Base-by-base conservation (phyloP, 768 basidiomycete genomes). In the Porphyrellus cyaneotinctus region DNA sequence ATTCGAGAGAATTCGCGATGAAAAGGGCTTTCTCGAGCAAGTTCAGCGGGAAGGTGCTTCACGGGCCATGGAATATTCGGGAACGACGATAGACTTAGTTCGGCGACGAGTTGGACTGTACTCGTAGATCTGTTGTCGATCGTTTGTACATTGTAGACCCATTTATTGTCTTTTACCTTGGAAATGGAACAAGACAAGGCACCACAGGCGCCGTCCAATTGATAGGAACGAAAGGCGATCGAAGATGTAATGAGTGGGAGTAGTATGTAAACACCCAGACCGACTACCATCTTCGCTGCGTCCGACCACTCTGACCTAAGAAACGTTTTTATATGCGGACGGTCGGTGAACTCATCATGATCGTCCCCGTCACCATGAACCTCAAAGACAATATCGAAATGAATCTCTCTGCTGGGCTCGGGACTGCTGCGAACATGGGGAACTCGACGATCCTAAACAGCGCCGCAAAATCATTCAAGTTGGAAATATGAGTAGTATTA, bases 311-410 rank as follows among this genome's bases (percentile, higher is more conserved):
- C n/a, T n/a, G n/a, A n/a, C n/a, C n/a, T n/a, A n/a, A n/a, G n/a
- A n/a, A n/a, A n/a, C n/a, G n/a, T n/a, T n/a, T n/a, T n/a, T n/a
- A n/a, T n/a, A 94, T 99, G 82, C 77, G 77, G 43, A 80, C 88
- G 37, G 84, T 97, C 43, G 88, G 97, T 75, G 94, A 98, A 67
- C 84, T 98, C 50, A 93, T 98, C 60, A 92, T 98, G 78, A 91
- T 98, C 48, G 85, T 97, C 4, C 95, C 95, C 12, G 93, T 95
- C 55, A 75, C 98, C 18, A 80, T 92, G 58, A 98, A 98, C 61
- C 81, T 99, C 51, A 97, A 97, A 63, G 97, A 95, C n/a, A 92
- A 99, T 64, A 80, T 98, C 33, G 97, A 98, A 70, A 98, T 98
- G 95, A 97, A 97, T 58, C 84, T 99, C 8, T 95, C 94, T 4